These are phyloP conservation scores for Orbilia ellipsospora DNA, from an alignment of 2,329 filamentous ascomycete species.

Conservation along the genomic window DNA sequence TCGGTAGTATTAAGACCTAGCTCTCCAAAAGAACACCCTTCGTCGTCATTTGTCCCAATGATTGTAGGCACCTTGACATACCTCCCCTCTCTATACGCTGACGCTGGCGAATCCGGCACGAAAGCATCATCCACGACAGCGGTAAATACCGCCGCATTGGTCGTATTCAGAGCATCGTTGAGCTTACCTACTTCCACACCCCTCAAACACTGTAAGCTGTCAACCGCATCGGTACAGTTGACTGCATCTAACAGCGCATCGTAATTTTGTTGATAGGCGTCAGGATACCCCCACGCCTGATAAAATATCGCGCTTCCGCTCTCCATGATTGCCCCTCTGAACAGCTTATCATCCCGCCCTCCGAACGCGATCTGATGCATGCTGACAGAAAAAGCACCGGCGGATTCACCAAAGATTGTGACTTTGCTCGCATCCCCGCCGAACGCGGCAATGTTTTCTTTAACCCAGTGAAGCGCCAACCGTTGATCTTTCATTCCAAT, in stretches of 20 bases:
- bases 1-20: slow-evolving; percentile 4
- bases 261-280: slow-evolving; percentile 71
- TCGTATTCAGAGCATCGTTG: slow-evolving; percentile 20
- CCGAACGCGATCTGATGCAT: slow-evolving; percentile 68
- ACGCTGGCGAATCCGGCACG: slow-evolving; percentile 66
- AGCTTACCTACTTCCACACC: slow-evolving; percentile 67
- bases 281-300: slow-evolving; percentile 71
- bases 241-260: slow-evolving; percentile 71
- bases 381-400: slow-evolving; percentile 67
- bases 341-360: slow-evolving; percentile 68
- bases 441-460: slow-evolving; percentile 70
- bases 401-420: slow-evolving; percentile 74
- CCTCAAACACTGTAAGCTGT: slow-evolving; percentile 77
- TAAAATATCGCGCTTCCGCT: slow-evolving; percentile 66
- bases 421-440: slow-evolving; percentile 71
- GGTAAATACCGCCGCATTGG: background rate
- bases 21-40: slow-evolving; percentile 68
- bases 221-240: slow-evolving; percentile 68
- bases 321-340: slow-evolving; percentile 68
- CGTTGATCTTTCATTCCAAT: slow-evolving; percentile 74
- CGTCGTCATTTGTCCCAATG: slow-evolving; percentile 73
- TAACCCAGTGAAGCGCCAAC: slow-evolving; percentile 71
- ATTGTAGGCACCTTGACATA: slow-evolving; percentile 75
- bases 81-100: slow-evolving; percentile 69
- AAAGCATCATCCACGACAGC: slow-evolving; percentile 70